Conservation (phyloP, 2,329 filamentous ascomycete species). For the Nemania sp. region DNA sequence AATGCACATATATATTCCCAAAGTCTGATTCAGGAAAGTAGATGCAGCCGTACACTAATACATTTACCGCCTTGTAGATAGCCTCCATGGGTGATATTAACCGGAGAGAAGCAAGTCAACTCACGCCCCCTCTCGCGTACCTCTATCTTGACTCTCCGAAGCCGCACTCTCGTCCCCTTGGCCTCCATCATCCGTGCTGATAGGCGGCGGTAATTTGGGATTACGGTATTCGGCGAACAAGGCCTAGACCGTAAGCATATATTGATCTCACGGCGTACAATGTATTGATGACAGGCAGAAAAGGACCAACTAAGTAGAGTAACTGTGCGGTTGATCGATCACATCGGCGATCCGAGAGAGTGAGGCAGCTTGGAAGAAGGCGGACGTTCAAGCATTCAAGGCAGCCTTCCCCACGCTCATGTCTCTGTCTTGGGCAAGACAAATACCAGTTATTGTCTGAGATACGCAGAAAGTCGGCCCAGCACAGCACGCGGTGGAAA, state of each 20-base stretch:
- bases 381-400: not conserved
- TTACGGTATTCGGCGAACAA: not conserved
- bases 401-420: slow-evolving; percentile 2
- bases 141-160: not conserved
- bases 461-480: slow-evolving; percentile 10
- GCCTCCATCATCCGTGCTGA: not conserved
- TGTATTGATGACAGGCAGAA: slow-evolving; percentile 1
- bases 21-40: not conserved
- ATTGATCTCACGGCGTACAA: not conserved
- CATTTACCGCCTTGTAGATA: not conserved
- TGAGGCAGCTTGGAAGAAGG: not conserved
- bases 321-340: not conserved
- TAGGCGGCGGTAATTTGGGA: not conserved
- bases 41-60: not conserved
- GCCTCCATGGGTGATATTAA: not conserved
- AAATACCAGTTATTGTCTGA: not conserved
- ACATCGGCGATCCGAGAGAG: not conserved
- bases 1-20: slow-evolving; percentile 1
- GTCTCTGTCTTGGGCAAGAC: not conserved
- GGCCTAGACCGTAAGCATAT: slow-evolving; percentile 7
- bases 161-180: not conserved
- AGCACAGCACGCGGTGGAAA: slow-evolving; percentile 3
- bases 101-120: not conserved
- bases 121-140: not conserved
- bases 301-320: not conserved